A percentile compares a stretch with the other conserved stretches of the same genome.
These are phyloP conservation scores for Codiaeum variegatum DNA, from an alignment of 441 rosid species.

Conservation along the genomic window DNA sequence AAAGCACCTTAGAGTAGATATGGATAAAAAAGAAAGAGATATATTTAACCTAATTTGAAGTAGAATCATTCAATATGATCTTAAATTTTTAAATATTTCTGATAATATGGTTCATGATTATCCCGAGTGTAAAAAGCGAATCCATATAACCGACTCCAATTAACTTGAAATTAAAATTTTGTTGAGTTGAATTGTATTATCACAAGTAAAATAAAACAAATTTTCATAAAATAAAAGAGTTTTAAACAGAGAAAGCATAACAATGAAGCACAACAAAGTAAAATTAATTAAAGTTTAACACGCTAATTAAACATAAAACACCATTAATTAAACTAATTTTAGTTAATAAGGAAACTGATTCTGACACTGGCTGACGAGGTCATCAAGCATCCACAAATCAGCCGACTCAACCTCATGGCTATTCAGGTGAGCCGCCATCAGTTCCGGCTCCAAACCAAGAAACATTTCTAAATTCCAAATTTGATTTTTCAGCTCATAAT, in stretches of 20 bases:
- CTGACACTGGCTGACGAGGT: slow-evolving; percentile 36
- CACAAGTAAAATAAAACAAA: too few relatives aligned
- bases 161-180: too few relatives aligned
- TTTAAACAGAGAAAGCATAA: background rate
- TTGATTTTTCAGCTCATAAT: slow-evolving; percentile 44
- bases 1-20: too few relatives aligned
- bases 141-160: too few relatives aligned
- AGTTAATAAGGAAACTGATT: slow-evolving; percentile 22
- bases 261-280: background rate
- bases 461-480: slow-evolving; percentile 53
- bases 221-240: background rate
- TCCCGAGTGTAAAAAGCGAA: too few relatives aligned
- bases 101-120: too few relatives aligned
- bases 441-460: slow-evolving; percentile 42
- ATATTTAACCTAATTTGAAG: too few relatives aligned
- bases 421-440: slow-evolving; percentile 21
- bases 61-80: too few relatives aligned
- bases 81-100: too few relatives aligned
- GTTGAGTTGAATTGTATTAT: too few relatives aligned
- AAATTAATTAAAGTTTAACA: background rate
- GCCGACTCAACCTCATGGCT: slow-evolving; percentile 17
- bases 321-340: background rate
- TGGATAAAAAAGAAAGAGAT: too few relatives aligned
- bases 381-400: slow-evolving; percentile 69
- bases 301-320: background rate